Conservation (phyloP, 2,329 filamentous ascomycete species). For the Hortaea sp. region DNA sequence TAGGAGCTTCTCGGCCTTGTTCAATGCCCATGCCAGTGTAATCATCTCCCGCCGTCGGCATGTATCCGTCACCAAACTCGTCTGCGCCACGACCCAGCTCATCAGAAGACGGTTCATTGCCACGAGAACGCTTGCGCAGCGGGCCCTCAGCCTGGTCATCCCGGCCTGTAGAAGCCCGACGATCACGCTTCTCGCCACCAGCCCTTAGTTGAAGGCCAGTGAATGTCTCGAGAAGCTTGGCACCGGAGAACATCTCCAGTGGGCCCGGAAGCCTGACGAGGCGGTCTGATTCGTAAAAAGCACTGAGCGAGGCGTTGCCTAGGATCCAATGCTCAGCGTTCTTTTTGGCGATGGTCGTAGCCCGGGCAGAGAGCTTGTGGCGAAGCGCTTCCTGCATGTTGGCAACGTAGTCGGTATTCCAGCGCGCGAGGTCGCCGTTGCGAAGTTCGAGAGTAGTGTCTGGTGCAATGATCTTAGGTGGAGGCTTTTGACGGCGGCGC, state of each 20-base stretch:
- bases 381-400: conserved; percentile 47
- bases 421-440: conserved; percentile 46
- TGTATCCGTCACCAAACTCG: conserved; percentile 10
- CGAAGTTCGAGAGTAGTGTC: conserved; percentile 45
- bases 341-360: conserved; percentile 44
- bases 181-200: conserved; percentile 17
- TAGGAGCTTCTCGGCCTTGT: conserved; percentile 57
- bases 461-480: conserved; percentile 28
- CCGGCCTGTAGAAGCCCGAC: conserved; percentile 6
- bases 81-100: conserved; percentile 24
- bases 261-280: conserved; percentile 30
- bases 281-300: conserved; percentile 31
- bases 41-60: conserved; percentile 16
- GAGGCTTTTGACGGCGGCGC: conserved; percentile 28
- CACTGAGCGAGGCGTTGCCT: conserved; percentile 35
- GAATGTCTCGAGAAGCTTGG: conserved; percentile 41
- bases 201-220: conserved; percentile 25
- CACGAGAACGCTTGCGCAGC: conserved; percentile 19
- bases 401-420: conserved; percentile 47
- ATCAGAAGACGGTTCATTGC: conserved; percentile 22
- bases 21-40: conserved; percentile 44
- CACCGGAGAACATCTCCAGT: conserved; percentile 50
- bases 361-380: conserved; percentile 33
- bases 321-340: conserved; percentile 54
- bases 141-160: conserved; percentile 6